Evolutionary conservation across 108 stramenopile species (phyloP).

Genomic region (Aurantiochytrium sp.): DNA sequence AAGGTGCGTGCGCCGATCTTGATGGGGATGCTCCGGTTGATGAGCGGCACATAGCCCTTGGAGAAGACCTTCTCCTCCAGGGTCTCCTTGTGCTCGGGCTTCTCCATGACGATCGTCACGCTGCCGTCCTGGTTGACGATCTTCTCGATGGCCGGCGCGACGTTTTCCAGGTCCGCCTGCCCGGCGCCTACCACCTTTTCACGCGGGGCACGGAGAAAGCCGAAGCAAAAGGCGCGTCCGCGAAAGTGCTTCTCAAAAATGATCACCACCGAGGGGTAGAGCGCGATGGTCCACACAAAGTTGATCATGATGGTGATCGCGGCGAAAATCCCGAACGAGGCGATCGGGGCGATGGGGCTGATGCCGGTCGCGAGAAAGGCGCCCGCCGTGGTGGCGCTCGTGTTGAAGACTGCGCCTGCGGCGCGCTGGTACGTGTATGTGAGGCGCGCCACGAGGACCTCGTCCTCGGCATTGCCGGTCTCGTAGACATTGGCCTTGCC

Average conservation of each 20-base stretch:
- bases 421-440: neutral
- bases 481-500: neutral
- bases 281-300: constrained; percentile 30
- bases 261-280: constrained; percentile 32
- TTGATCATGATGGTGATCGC: constrained; percentile 39
- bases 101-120: neutral
- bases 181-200: neutral
- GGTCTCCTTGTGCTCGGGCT: neutral
- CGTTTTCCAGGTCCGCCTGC: neutral
- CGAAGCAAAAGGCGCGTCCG: neutral
- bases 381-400: constrained; percentile 6
- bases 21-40: neutral
- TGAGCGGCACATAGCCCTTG: constrained; percentile 28
- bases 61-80: constrained; percentile 34
- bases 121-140: neutral
- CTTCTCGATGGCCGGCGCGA: neutral
- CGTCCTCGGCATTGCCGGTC: neutral
- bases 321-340: constrained; percentile 43
- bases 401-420: neutral
- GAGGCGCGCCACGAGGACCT: neutral
- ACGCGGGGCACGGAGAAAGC: neutral
- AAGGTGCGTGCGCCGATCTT: neutral
- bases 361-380: constrained; percentile 42
- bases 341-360: constrained; percentile 32
- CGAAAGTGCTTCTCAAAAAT: constrained; percentile 1